These are phyloP conservation scores for Dillenia turbinata DNA, from an alignment of 164 flowering plant genomes.

Conservation along the genomic window DNA sequence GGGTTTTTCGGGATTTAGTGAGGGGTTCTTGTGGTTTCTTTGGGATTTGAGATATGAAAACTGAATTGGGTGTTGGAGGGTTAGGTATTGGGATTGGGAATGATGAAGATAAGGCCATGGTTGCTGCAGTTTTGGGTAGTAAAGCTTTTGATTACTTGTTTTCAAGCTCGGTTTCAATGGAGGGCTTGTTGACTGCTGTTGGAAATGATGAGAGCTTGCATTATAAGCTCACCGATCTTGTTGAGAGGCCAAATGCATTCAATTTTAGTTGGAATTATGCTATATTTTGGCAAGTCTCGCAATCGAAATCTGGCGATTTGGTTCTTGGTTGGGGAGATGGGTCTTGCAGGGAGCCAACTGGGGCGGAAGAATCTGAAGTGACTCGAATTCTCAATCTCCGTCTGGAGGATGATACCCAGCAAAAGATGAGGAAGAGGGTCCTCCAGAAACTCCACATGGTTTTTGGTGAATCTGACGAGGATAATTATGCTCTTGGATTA, in stretches of 20 bases:
- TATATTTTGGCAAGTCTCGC: constrained; percentile 86
- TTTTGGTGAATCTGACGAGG: constrained; percentile 88
- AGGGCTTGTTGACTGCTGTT: constrained; percentile 41
- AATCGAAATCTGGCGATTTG: constrained; percentile 65
- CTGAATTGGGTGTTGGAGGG: constrained; percentile 23
- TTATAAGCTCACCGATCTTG: constrained; percentile 83
- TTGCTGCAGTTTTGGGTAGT: constrained; percentile 57
- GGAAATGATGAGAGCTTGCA: constrained; percentile 66
- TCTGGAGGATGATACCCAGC: constrained; percentile 59
- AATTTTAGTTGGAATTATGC: constrained; percentile 89
- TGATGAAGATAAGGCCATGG: constrained; percentile 68
- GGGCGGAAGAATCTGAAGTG: constrained; percentile 61
- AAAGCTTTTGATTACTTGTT: constrained; percentile 69
- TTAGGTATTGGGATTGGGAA: constrained; percentile 43
- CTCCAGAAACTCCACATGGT: constrained; percentile 71
- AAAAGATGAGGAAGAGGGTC: constrained; percentile 79
- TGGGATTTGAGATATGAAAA: constrained; percentile 27
- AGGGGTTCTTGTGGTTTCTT: constrained; percentile 7
- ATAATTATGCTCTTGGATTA: constrained; percentile 65
- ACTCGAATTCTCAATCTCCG: constrained; percentile 25
- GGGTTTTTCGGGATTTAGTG: constrained; percentile 1
- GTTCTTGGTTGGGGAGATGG: constrained; percentile 98
- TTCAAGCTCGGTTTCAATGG: constrained; percentile 45
- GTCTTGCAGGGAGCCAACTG: constrained; percentile 78
- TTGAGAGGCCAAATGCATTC: constrained; percentile 55